Base-by-base conservation (phyloP, 2,329 filamentous ascomycete species). In the Ilyonectria robusta region DNA sequence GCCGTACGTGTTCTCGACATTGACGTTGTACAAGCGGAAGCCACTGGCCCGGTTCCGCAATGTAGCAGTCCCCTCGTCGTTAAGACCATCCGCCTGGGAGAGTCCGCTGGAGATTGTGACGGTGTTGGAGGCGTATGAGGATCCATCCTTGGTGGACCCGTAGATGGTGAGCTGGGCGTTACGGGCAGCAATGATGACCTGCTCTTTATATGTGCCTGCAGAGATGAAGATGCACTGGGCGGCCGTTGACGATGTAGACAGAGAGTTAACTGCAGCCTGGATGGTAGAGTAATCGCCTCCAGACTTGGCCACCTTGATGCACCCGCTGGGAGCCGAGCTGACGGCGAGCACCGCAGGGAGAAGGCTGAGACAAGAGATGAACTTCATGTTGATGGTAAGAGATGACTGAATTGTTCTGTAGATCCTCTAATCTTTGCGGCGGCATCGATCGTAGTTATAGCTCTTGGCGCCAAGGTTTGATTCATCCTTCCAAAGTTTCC, bases 21-120 rank as follows among this genome's bases (percentile, higher is more conserved):
- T 88, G 76, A 92, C 82, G 70, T 92, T 92, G 81, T 92, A 92
- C 19, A 91, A 79, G 70, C 86, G 87, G 65, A 91, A 84, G 71
- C 87, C 62, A 17, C 84, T 6, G 78, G 74, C 0, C 71, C 82
- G 80, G 29, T 84, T 80, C 10, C 82, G 76, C 31, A 86, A 77
- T 0, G 84, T 84, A 1, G 80, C 84, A 1, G 82, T 90, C 65
- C 78, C 75, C 68, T 91, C 89, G 68, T 92, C 87, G 72, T 77
- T 85, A 46, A 83, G 69, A 1, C 81, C 81, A 62, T 84, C 78
- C 19, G 84, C 82, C 56, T 88, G 86, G n/a, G 73, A 72, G 55
- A 73, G 70, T 2, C 51, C 79, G 37, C 83, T 81, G 0, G 81
- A 82, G 67, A 87, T 82, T 67, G 84, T 91, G 23, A 90, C 91